Percentiles rank a stretch among this genome's conserved stretches.
phyloP scores from a whole-genome alignment of 2,329 filamentous ascomycete genomes.

The Colletotrichum cereale region DNA sequence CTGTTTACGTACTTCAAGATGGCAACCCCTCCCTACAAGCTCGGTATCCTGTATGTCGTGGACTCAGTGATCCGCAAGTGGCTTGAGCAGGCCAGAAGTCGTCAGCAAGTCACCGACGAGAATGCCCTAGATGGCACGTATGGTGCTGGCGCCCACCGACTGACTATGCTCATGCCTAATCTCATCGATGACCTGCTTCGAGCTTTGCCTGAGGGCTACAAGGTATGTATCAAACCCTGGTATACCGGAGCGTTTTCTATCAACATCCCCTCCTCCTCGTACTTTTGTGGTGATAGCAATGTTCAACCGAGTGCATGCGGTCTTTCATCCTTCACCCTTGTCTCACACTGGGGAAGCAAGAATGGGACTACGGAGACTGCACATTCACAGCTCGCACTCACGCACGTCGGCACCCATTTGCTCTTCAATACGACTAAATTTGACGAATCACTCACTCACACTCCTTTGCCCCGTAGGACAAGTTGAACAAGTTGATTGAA shows the following conservation, averaged over 20 bases:
- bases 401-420: neutral
- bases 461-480: slow-evolving; percentile 77
- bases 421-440: neutral
- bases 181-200: slow-evolving; percentile 96
- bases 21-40: slow-evolving; percentile 92
- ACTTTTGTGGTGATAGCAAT: neutral
- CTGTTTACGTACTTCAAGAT: slow-evolving; percentile 98
- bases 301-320: neutral
- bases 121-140: slow-evolving; percentile 91
- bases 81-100: slow-evolving; percentile 93
- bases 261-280: neutral
- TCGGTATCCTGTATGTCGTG: slow-evolving; percentile 99
- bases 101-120: slow-evolving; percentile 84
- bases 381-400: neutral
- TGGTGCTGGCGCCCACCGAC: slow-evolving; percentile 94
- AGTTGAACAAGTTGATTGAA: slow-evolving; percentile 93
- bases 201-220: slow-evolving; percentile 91
- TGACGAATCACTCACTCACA: slow-evolving; percentile 52
- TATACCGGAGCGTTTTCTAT: neutral
- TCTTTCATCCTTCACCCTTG: slow-evolving; percentile 8
- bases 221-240: slow-evolving; percentile 75
- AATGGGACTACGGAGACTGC: neutral
- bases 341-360: slow-evolving; percentile 3
- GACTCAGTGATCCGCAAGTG: slow-evolving; percentile 99
- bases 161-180: slow-evolving; percentile 92